These are phyloP conservation scores for Hemisphaericaspora nanyangensis DNA, from an alignment of 805 yeast genomes.

Conservation along the genomic window DNA sequence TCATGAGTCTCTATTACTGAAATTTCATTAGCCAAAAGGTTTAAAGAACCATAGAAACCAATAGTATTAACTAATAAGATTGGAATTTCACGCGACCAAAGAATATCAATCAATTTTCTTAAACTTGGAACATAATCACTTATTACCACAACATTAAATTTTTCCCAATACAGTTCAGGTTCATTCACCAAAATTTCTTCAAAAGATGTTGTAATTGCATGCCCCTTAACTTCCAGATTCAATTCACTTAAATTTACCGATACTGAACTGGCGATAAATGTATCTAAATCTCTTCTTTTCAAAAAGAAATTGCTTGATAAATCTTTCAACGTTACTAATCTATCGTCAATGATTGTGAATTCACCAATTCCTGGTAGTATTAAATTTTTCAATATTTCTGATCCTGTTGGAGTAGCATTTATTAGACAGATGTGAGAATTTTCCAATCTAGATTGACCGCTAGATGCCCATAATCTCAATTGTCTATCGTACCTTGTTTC, in stretches of 20 bases:
- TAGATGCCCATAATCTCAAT: slow-evolving; percentile 76
- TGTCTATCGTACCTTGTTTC: slow-evolving; percentile 77
- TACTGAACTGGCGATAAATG: slow-evolving; percentile 35
- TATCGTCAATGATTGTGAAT: slow-evolving; percentile 55
- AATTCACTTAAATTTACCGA: slow-evolving; percentile 46
- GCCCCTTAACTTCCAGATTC: slow-evolving; percentile 55
- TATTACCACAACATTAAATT: slow-evolving; percentile 48
- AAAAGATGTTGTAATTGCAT: slow-evolving; percentile 13
- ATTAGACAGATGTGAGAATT: slow-evolving; percentile 58
- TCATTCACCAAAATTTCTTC: slow-evolving; percentile 9
- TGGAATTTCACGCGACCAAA: slow-evolving; percentile 50
- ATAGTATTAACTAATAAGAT: slow-evolving; percentile 46
- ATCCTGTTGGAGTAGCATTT: slow-evolving; percentile 52
- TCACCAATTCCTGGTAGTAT: slow-evolving; percentile 70
- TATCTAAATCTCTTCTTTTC: slow-evolving; percentile 40
- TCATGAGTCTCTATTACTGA: slow-evolving; percentile 75
- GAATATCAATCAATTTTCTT: slow-evolving; percentile 24
- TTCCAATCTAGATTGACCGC: slow-evolving; percentile 66
- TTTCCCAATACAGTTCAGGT: slow-evolving; percentile 38
- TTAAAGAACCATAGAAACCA: slow-evolving; percentile 66
- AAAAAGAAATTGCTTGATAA: slow-evolving; percentile 63
- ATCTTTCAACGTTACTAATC: slow-evolving; percentile 38
- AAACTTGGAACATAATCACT: slow-evolving; percentile 26
- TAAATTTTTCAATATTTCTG: slow-evolving; percentile 74
- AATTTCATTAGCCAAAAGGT: slow-evolving; percentile 51